A percentile compares a stretch with the other conserved stretches of the same genome.
phyloP scores from a whole-genome alignment of 2,329 filamentous ascomycete species.

The Penicillium hordei region DNA sequence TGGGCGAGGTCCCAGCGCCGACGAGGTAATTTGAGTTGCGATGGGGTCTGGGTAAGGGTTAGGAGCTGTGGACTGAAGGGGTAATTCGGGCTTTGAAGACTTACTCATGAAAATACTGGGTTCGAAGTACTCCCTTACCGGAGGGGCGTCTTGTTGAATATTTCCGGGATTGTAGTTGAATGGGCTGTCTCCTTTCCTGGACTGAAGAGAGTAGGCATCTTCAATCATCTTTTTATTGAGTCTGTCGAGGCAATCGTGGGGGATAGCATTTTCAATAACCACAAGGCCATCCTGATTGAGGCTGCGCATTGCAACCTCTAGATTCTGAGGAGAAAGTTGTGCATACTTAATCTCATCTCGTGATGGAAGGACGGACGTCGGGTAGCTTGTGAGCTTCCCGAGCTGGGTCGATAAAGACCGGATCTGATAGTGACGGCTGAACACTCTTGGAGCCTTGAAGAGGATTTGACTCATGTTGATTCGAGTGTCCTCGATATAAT shows the following conservation, averaged over 20 bases:
- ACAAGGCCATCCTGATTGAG: constrained; percentile 58
- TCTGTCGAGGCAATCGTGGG: constrained; percentile 52
- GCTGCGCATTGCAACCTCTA: constrained; percentile 56
- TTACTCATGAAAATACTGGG: constrained; percentile 56
- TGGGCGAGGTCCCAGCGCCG: constrained; percentile 55
- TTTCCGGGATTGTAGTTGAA: constrained; percentile 63
- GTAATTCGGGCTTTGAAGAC: constrained; percentile 3
- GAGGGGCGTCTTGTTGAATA: constrained; percentile 60
- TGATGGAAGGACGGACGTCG: constrained; percentile 43
- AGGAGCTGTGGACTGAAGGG: not conserved
- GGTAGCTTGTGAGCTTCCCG: constrained; percentile 9
- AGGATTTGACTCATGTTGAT: not conserved
- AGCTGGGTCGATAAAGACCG: not conserved
- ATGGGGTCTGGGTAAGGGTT: constrained; percentile 49
- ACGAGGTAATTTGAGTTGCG: constrained; percentile 40
- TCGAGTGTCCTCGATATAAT: not conserved
- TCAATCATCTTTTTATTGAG: constrained; percentile 61
- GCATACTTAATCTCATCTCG: constrained; percentile 42
- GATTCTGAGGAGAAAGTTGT: constrained; percentile 49
- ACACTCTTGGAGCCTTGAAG: too few species aligned
- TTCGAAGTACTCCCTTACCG: constrained; percentile 51
- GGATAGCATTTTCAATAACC: constrained; percentile 55
- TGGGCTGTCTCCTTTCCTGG: constrained; percentile 54
- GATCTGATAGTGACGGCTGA: not conserved
- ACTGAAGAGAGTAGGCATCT: constrained; percentile 56